Percentiles rank a stretch among this genome's conserved stretches.
phyloP scores from a whole-genome alignment of 1,284 basidiomycete genomes.

The Kwoniella shivajii region DNA sequence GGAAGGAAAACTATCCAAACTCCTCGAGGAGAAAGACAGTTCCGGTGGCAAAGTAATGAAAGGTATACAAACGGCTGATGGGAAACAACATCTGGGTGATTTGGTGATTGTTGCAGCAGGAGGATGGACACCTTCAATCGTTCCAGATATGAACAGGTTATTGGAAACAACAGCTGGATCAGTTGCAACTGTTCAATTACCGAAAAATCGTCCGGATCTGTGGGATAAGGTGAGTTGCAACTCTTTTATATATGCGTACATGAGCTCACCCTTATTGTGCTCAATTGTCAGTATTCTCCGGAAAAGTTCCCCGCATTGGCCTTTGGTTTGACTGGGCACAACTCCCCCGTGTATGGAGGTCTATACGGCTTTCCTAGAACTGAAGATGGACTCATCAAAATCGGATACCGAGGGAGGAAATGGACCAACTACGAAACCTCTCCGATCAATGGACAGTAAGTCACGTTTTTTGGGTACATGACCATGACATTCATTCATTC shows the following conservation, averaged over 20 bases:
- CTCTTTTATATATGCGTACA: too few species aligned
- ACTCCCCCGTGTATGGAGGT: background rate
- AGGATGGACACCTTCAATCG: constrained; percentile 26
- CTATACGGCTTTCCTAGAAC: constrained; percentile 35
- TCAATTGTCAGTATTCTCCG: constrained; percentile 19
- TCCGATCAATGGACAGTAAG: constrained; percentile 11
- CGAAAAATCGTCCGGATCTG: constrained; percentile 21
- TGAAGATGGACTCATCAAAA: constrained; percentile 30
- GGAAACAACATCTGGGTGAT: constrained; percentile 20
- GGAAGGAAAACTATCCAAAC: constrained; percentile 12
- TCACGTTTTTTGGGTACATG: too few species aligned
- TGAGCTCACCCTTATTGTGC: too few species aligned
- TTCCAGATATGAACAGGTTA: constrained; percentile 19
- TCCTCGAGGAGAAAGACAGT: constrained; percentile 6
- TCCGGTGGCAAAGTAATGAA: constrained; percentile 9
- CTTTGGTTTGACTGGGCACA: background rate
- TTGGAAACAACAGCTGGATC: constrained; percentile 30
- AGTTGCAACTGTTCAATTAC: constrained; percentile 23
- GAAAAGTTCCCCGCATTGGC: constrained; percentile 27
- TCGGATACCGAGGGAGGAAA: constrained; percentile 31
- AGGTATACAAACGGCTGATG: constrained; percentile 29
- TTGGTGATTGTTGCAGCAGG: constrained; percentile 31
- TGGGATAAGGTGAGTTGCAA: constrained; percentile 30
- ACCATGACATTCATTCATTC: too few species aligned
- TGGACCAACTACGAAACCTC: constrained; percentile 24